Percentiles rank a stretch among this genome's conserved stretches.
phyloP scores from a whole-genome alignment of 1,139 yeast genomes.

The Yamadazyma kanchanaburiensis region DNA sequence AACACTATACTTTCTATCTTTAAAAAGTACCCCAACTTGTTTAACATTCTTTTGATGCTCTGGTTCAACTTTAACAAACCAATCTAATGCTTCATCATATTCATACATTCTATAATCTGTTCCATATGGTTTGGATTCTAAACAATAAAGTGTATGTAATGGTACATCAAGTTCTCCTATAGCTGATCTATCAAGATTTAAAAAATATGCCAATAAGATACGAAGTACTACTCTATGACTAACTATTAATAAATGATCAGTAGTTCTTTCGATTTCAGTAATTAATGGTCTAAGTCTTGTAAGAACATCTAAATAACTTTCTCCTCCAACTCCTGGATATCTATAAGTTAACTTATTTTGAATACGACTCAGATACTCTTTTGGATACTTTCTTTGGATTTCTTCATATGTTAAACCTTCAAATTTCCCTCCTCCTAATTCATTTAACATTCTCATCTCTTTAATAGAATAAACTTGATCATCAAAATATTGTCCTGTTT shows the following conservation, averaged over 20 bases:
- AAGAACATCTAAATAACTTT: constrained; percentile 88
- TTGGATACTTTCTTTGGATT: constrained; percentile 63
- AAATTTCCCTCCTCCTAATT: constrained; percentile 86
- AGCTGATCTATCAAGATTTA: constrained; percentile 77
- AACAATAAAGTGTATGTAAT: constrained; percentile 80
- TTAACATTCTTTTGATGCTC: constrained; percentile 57
- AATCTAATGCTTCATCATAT: constrained; percentile 73
- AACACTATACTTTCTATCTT: constrained; percentile 66
- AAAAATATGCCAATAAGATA: constrained; percentile 80
- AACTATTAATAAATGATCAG: constrained; percentile 77
- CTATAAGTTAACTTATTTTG: constrained; percentile 77
- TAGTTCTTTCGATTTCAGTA: constrained; percentile 88
- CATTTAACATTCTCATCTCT: constrained; percentile 91
- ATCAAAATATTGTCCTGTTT: constrained; percentile 73
- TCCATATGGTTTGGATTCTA: constrained; percentile 93
- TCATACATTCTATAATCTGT: constrained; percentile 89
- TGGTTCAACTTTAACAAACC: constrained; percentile 74
- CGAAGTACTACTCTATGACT: constrained; percentile 92
- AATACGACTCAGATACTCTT: constrained; percentile 74
- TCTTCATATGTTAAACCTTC: constrained; percentile 91
- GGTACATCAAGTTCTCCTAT: constrained; percentile 93
- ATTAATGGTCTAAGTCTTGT: constrained; percentile 86
- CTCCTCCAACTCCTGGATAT: constrained; percentile 98
- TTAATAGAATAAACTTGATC: constrained; percentile 75
- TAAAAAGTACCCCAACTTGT: constrained; percentile 64